phyloP scores from a whole-genome alignment of 257 asterid species.

The Solanum bulbocastanum region DNA sequence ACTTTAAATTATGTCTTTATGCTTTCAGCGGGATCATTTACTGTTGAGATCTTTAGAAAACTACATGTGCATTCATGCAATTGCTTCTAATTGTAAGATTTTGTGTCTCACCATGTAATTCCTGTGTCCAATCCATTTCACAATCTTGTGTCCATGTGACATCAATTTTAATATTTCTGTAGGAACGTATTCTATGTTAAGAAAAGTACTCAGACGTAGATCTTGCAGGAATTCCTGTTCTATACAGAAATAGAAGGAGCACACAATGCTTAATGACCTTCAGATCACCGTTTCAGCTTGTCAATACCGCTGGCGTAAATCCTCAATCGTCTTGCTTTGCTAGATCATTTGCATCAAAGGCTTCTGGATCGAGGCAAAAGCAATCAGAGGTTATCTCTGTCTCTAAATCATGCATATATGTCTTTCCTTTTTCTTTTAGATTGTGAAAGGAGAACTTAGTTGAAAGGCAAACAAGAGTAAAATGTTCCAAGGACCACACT shows the following conservation, averaged over 20 bases:
- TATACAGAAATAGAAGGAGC: slow-evolving; percentile 15
- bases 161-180: neutral
- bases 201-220: neutral
- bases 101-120: neutral
- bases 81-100: neutral
- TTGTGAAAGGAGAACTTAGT: neutral
- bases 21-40: neutral
- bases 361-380: slow-evolving; percentile 42
- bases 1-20: neutral
- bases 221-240: slow-evolving; percentile 43
- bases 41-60: neutral
- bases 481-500: neutral
- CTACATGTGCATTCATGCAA: neutral
- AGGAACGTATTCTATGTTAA: neutral
- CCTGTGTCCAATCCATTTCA: neutral
- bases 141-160: neutral
- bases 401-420: neutral
- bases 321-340: slow-evolving; percentile 21
- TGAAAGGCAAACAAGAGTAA: neutral
- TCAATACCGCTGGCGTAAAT: slow-evolving; percentile 16
- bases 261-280: slow-evolving; percentile 15
- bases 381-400: slow-evolving; percentile 47
- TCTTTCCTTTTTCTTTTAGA: neutral
- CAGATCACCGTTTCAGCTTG: slow-evolving; percentile 37
- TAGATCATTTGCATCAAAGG: slow-evolving; percentile 56